Evolutionary conservation across 768 basidiomycete species (phyloP), one percentile per base, ranked within the genome.

Genomic region (Lanmaoa rubissima): DNA sequence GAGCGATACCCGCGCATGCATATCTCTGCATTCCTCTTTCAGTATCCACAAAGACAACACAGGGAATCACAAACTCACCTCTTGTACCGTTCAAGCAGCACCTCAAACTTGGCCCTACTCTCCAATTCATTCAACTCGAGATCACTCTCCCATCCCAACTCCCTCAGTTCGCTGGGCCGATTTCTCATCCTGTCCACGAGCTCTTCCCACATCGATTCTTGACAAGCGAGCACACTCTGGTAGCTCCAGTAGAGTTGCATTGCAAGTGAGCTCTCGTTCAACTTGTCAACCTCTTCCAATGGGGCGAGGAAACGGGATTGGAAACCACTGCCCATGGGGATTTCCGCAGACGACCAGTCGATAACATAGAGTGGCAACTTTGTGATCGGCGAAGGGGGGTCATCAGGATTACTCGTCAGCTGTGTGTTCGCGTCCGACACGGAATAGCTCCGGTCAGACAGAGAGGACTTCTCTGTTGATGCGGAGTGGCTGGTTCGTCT

Each of bases 161-260:
- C 78, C 53, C 73, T 67, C 28, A 88, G 70, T 55, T 83, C 79
- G 7, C 77, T 75, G 45, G 76, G 79, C 52, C 79, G 74, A 61
- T 86, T 86, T 49, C 82, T 75, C 69, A 86, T 76, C 58, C 82
- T 78, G 58, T 85, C 81, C 60, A 80, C 79, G 48, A 89, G 75
- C 53, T 87, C 86, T 58, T 88, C 87, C 86, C 87, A 89, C 85
- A 89, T 87, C 31, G 85, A 81, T 64, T 88, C 87, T 67, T 85
- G 81, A 61, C 84, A 86, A 13, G 84, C 85, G 13, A 87, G 67
- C 9, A 89, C 82, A 19, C 72, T 69, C 61, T 83, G 80, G 58
- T 81, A 87, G n/a, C 82, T 80, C 58, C 78, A 76, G 62, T 86
- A 83, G 4, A 89, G 77, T 54, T 89, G 87, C 84, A 88, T 86